Conservation (phyloP, 208 protist genomes). For the Strigomonas galati region DNA sequence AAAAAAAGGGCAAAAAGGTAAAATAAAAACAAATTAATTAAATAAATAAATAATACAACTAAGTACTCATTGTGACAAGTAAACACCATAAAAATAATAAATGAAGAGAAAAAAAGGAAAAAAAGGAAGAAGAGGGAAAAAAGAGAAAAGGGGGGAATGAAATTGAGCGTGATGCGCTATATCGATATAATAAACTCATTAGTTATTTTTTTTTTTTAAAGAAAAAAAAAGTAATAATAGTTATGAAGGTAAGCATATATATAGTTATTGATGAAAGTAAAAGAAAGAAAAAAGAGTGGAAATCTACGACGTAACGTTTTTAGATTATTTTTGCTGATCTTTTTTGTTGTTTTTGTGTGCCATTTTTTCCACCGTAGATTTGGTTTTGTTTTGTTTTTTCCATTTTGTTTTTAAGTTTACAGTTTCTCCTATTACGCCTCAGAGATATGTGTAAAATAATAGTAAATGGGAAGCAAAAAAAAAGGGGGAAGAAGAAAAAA, state of each 20-base stretch:
- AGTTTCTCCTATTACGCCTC: background rate
- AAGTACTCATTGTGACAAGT: no score
- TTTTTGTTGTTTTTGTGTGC: background rate
- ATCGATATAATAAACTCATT: background rate
- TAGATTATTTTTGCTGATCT: background rate
- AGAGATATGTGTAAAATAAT: no score
- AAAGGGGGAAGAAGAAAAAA: no score
- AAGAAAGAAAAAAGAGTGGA: constrained; percentile 1
- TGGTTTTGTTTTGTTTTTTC: constrained; percentile 3
- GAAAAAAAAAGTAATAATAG: constrained; percentile 3
- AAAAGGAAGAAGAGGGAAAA: constrained; percentile 1
- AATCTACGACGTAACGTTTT: background rate
- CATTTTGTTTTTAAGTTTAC: background rate
- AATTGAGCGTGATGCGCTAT: background rate
- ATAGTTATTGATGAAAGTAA: background rate
- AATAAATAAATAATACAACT: constrained; percentile 4
- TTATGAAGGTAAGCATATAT: background rate
- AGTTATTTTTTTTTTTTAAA: constrained; percentile 13
- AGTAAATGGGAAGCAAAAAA: no score
- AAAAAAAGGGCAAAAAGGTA: background rate
- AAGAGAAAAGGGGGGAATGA: background rate
- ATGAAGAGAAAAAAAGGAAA: constrained; percentile 14
- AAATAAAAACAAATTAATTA: constrained; percentile 5
- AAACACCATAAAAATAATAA: background rate
- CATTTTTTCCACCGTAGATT: background rate